Evolutionary conservation across 1,139 yeast genomes (phyloP), one percentile per base, ranked within the genome.

Genomic region (Nakaseomyces nivariensis): DNA sequence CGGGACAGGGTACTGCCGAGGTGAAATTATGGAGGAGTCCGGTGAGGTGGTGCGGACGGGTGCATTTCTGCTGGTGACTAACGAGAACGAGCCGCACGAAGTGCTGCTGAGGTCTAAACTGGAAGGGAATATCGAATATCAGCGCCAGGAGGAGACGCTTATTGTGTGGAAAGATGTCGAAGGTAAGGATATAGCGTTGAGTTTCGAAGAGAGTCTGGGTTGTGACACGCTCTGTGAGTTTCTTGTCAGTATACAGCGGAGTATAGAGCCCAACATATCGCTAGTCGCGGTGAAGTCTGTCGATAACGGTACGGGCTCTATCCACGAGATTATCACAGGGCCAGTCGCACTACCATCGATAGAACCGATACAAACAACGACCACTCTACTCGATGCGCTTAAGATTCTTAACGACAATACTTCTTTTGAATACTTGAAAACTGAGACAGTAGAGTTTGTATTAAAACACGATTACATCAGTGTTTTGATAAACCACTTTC

Each of bases 121-220:
- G 26, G 81, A 79, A 58, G 95, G 95, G 0, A 70, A 78, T 34
- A 84, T 82, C 2, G 95, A 86, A 59, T 90, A 85, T 64, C 97
- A 90, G 65, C 76, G 95, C 60, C 97, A 90, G 63, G 97, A 92
- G 63, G 97, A 89, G 55, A 89, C 97, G 0, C 72, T 92, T 48
- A 87, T 92, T 24, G 96, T 92, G 24, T 92, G 98, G 97, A 86
- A 95, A 5, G 96, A 88, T 61, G 67, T 73, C 7, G 74, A 77
- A 24, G 92, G 92, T 3, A 78, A 78, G 52, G 96, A 89, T 64
- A 78, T 89, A 57, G 97, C 97, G 4, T 72, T 92, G 42, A 85
- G 95, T 48, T 92, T 92, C 67, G 97, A 92, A 65, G 97, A 89
- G 62, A 81, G 87, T 40, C 86, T 84, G 48, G 97, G 97, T 0